A percentile compares a stretch with the other conserved stretches of the same genome.
Conservation (phyloP, 2,329 filamentous ascomycete species). For the Calonectria honghensis region DNA sequence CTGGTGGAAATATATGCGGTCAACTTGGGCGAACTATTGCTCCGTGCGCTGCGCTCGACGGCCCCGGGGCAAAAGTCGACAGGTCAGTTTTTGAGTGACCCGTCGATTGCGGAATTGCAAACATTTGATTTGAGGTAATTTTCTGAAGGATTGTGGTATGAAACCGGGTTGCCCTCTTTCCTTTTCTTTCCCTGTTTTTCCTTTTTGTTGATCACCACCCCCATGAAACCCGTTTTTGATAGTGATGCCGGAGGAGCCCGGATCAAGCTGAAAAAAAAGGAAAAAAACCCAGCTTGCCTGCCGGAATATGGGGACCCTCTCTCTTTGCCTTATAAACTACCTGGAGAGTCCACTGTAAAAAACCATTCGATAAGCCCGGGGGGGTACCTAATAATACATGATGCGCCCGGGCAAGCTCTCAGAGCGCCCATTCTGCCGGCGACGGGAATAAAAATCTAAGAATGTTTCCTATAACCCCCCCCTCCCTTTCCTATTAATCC, state of each 20-base stretch:
- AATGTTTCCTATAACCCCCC: not conserved
- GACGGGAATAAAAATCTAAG: constrained; percentile 9
- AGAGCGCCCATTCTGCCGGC: not conserved
- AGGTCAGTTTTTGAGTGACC: constrained; percentile 1
- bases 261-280: not conserved
- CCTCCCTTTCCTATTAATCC: not conserved
- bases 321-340: constrained; percentile 12
- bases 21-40: constrained; percentile 23
- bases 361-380: not conserved
- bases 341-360: not conserved
- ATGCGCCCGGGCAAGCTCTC: not conserved
- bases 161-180: not conserved
- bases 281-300: not conserved
- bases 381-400: not conserved
- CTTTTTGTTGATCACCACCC: not conserved
- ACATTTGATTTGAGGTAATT: constrained; percentile 18
- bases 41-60: constrained; percentile 11
- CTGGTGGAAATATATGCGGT: constrained; percentile 16
- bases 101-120: not conserved
- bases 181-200: not conserved
- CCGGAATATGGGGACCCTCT: not conserved
- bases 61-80: not conserved
- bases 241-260: not conserved
- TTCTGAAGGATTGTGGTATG: not conserved
- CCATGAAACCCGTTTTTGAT: not conserved